A percentile compares a stretch with the other conserved stretches of the same genome.
Conservation (phyloP, 2,329 filamentous ascomycete genomes). For the Pseudogymnoascus sp. region DNA sequence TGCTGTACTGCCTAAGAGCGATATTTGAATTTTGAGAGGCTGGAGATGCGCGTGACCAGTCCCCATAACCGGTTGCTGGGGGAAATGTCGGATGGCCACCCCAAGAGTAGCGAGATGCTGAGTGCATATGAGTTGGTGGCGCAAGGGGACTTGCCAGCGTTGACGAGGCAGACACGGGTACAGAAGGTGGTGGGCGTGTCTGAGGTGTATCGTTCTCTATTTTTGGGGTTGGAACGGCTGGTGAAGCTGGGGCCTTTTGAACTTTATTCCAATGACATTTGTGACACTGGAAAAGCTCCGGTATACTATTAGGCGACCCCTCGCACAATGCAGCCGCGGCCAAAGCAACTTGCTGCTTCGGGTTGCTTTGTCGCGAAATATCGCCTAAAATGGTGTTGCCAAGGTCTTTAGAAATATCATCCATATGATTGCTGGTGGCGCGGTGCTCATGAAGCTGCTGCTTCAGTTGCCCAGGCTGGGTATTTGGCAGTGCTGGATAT, state of each 20-base stretch:
- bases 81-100: slow-evolving; percentile 32
- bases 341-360: slow-evolving; percentile 22
- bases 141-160: slow-evolving; percentile 25
- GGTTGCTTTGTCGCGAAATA: background rate
- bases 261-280: slow-evolving; percentile 55
- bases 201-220: slow-evolving; percentile 16
- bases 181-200: slow-evolving; percentile 15
- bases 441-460: slow-evolving; percentile 48
- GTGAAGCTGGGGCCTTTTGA: slow-evolving; percentile 17
- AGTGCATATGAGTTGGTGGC: slow-evolving; percentile 23
- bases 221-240: slow-evolving; percentile 13
- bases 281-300: slow-evolving; percentile 56
- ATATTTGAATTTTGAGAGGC: slow-evolving; percentile 33
- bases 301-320: slow-evolving; percentile 19
- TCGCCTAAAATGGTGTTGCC: background rate
- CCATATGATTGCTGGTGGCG: background rate
- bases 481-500: slow-evolving; percentile 14
- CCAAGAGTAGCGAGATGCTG: slow-evolving; percentile 24
- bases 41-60: slow-evolving; percentile 45
- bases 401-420: slow-evolving; percentile 1
- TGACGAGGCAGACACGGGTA: slow-evolving; percentile 12
- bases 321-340: slow-evolving; percentile 27
- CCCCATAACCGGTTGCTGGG: slow-evolving; percentile 32
- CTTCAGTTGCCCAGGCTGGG: background rate
- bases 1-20: slow-evolving; percentile 41